Evolutionary conservation across 179 eudicot genomes (phyloP).

Genomic region (Nepenthes alata): DNA sequence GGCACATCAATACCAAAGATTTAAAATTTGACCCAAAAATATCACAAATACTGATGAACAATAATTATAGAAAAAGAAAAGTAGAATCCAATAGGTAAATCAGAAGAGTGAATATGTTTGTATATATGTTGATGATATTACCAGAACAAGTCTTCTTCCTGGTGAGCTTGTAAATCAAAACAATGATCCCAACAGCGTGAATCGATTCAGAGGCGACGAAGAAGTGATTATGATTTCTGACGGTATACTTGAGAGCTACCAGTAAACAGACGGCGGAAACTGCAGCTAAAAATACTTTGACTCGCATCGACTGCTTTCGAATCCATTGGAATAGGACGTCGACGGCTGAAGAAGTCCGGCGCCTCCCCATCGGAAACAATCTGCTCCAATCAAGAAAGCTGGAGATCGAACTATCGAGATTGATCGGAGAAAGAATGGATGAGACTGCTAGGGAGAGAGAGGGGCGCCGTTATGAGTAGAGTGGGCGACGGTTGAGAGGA

Average conservation of each 20-base stretch:
- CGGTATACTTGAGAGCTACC: constrained; percentile 30
- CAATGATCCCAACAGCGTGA: constrained; percentile 61
- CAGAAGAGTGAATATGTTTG: background rate
- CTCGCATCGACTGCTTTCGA: constrained; percentile 36
- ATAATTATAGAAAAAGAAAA: background rate
- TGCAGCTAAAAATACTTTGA: constrained; percentile 35
- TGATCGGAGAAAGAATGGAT: no score
- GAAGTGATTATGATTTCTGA: constrained; percentile 36
- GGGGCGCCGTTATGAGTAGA: no score
- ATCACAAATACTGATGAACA: no score
- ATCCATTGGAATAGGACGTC: constrained; percentile 45
- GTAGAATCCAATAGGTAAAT: background rate
- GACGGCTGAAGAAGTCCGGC: constrained; percentile 25
- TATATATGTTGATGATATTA: constrained; percentile 7
- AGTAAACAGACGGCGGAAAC: constrained; percentile 21
- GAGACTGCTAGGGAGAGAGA: no score
- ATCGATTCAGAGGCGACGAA: constrained; percentile 52
- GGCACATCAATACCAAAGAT: no score
- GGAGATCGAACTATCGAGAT: no score
- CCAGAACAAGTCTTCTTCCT: constrained; percentile 69
- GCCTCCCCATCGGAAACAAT: constrained; percentile 22
- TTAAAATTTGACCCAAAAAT: no score
- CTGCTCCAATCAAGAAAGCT: no score
- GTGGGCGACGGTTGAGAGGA: no score
- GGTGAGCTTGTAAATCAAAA: constrained; percentile 67